A percentile compares a stretch with the other conserved stretches of the same genome.
Evolutionary conservation across 352 stramenopile species (phyloP).

Genomic region (Phytopythium vexans): DNA sequence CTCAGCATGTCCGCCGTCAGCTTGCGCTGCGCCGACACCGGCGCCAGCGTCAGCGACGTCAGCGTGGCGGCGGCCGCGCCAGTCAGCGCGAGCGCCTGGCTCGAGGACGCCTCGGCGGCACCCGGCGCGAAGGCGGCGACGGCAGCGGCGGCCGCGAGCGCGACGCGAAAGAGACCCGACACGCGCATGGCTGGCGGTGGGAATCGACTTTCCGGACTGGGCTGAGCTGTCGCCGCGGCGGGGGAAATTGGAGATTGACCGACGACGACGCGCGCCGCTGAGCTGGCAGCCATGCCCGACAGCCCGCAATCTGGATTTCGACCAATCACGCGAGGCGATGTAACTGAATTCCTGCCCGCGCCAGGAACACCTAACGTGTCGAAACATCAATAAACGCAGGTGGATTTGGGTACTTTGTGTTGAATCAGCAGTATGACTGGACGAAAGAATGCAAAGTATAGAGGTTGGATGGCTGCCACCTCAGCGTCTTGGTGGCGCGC

Average conservation of each 20-base stretch:
- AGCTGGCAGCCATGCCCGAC: conserved; percentile 16
- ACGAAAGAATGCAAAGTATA: too few species aligned
- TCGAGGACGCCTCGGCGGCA: conserved; percentile 4
- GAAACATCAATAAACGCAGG: not conserved
- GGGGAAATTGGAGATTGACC: conserved; percentile 64
- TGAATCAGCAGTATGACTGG: not conserved
- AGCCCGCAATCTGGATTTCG: conserved; percentile 7
- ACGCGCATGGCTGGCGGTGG: conserved; percentile 43
- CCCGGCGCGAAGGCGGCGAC: conserved; percentile 35
- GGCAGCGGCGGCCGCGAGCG: conserved; percentile 47
- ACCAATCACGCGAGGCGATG: conserved; percentile 26
- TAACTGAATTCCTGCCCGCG: conserved; percentile 18
- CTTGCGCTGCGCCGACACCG: conserved; percentile 25
- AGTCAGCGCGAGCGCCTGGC: conserved; percentile 9
- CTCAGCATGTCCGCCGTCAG: conserved; percentile 12
- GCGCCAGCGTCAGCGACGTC: conserved; percentile 24
- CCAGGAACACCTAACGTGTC: not conserved
- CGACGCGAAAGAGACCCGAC: conserved; percentile 42
- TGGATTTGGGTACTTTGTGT: not conserved
- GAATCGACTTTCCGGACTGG: conserved; percentile 3
- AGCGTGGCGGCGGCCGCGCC: conserved; percentile 7
- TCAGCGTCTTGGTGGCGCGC: conserved; percentile 6
- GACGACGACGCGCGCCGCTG: conserved; percentile 16
- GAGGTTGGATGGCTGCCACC: conserved; percentile 2
- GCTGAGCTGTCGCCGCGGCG: conserved; percentile 20